Evolutionary conservation across 352 stramenopile genomes (phyloP), one percentile per base, ranked within the genome.

Genomic region (Aphanomyces euteiches): DNA sequence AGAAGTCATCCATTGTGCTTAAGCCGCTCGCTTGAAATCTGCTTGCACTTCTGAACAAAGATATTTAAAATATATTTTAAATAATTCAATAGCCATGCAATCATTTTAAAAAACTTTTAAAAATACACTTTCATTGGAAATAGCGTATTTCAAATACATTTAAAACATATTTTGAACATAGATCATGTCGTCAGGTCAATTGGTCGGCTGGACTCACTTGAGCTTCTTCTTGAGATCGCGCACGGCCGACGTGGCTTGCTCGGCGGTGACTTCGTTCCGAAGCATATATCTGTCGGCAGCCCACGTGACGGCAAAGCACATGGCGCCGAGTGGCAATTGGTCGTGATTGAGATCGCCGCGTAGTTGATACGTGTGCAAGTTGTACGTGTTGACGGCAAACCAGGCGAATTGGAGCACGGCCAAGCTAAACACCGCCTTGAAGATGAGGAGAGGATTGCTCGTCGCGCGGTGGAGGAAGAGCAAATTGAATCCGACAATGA

Each of bases 221-320:
- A 67, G 63, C 63, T 69, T 69, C 37, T 61, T 69, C 7, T 17
- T 50, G 8, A 90, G 77, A 13, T 79, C 75, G 47, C 85, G 76
- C 57, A 93, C 77, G 40, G 87, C 84, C 3, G 84, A 59, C 10
- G 84, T 82, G 12, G 76, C 88, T 66, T 88, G 75, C 77, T 90
- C 83, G 39, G 86, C 86, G 13, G 79, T 67, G 54, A 79, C 74
- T 53, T 87, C 76, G 17, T 82, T 85, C 69, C 84, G 80, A 65
- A 93, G 74, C 86, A 93, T 93, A 74, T 83, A 93, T 58, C 86
- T 84, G 73, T 93, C 86, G 47, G 86, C 85, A 50, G 75, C 73
- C 86, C 86, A 93, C 72, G 80, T 90, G 39, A 93, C 75, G 8
- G 80, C 47, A 47, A 93, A 93, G 75, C 90, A 92, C 66, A 92